A percentile compares a stretch with the other conserved stretches of the same genome.
These are phyloP conservation scores for Scleroderma citrinum DNA, from an alignment of 768 basidiomycete genomes.

Conservation along the genomic window DNA sequence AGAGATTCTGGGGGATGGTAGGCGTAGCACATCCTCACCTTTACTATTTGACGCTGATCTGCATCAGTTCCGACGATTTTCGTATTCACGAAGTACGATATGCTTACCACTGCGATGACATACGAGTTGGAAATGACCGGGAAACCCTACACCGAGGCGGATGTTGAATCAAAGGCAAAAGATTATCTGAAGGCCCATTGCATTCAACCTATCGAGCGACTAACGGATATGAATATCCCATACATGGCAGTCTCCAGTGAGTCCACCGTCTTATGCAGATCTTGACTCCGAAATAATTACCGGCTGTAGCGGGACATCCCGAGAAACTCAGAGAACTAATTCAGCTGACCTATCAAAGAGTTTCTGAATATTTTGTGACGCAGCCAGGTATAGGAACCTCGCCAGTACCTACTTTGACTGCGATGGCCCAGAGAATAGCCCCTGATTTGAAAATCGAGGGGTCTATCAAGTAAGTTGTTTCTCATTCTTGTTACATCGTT, in stretches of 20 bases:
- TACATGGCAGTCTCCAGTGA: background rate
- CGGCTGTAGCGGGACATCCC: background rate
- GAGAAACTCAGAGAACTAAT: background rate
- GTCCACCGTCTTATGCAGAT: background rate
- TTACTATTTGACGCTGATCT: background rate
- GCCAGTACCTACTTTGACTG: background rate
- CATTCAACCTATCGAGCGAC: background rate
- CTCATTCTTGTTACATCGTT: background rate
- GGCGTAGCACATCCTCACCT: background rate
- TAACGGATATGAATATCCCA: background rate
- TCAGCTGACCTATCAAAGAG: background rate
- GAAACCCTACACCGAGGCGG: background rate
- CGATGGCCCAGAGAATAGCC: background rate
- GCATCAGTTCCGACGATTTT: background rate
- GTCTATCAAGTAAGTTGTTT: background rate
- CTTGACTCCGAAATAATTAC: background rate
- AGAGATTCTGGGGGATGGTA: background rate
- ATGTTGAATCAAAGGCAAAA: background rate
- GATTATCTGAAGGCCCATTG: background rate
- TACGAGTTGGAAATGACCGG: background rate
- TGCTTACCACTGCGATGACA: background rate
- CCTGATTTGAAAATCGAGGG: background rate
- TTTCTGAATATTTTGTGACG: background rate
- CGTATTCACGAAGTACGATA: background rate
- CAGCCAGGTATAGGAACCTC: background rate